Evolutionary conservation across 306 rosid genomes (phyloP).

Genomic region (Rosa multiflora): DNA sequence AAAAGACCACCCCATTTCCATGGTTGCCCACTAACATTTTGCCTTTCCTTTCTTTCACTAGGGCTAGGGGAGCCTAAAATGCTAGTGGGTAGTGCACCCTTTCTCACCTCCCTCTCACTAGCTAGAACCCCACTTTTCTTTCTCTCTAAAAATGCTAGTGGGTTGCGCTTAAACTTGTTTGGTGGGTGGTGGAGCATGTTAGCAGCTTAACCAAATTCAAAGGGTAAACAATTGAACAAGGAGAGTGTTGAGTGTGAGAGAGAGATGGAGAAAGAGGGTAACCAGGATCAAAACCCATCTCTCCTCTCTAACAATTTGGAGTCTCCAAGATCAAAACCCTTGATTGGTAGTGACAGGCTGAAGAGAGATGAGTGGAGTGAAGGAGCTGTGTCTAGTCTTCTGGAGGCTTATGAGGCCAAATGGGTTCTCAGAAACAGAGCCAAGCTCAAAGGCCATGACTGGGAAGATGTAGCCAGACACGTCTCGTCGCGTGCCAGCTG

Average conservation of each 20-base stretch:
- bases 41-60: conserved; percentile 1
- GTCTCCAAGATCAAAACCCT: conserved; percentile 40
- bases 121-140: conserved; percentile 19
- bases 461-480: conserved; percentile 82
- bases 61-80: neutral
- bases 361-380: conserved; percentile 99
- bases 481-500: conserved; percentile 67
- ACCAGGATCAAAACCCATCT: conserved; percentile 44
- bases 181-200: conserved; percentile 41
- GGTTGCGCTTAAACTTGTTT: conserved; percentile 34
- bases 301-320: conserved; percentile 49
- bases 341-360: conserved; percentile 41
- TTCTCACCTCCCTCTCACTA: conserved; percentile 20
- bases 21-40: conserved; percentile 46
- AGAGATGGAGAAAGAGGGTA: conserved; percentile 59
- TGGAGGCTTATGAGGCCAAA: conserved; percentile 80
- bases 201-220: conserved; percentile 49
- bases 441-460: conserved; percentile 89
- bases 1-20: conserved; percentile 33
- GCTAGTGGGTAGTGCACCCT: conserved; percentile 6
- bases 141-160: conserved; percentile 64
- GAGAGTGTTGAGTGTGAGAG: neutral
- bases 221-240: conserved; percentile 32
- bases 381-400: conserved; percentile 85
- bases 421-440: conserved; percentile 92